Evolutionary conservation across 768 basidiomycete species (phyloP), one percentile per base, ranked within the genome.

Genomic region (Pholiota molesta): DNA sequence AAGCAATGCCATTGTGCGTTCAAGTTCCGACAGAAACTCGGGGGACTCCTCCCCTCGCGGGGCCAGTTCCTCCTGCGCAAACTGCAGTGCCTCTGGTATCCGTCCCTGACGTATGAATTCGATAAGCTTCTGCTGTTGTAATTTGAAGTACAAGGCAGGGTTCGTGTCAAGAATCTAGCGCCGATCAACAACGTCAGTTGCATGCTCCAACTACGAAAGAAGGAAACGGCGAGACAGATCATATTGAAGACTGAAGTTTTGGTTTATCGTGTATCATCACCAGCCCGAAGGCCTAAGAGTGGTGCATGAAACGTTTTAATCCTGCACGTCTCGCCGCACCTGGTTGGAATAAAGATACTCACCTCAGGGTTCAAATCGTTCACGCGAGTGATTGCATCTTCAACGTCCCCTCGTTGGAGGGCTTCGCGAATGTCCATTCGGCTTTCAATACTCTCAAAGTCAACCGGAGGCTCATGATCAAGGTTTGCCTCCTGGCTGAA

Each of bases 171-270:
- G 83, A 70, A 99, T 97, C 97, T 99, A 55, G 61, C 37, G 42
- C 60, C 57, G 52, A 70, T 35, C 21, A 62, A 49, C 57, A 62
- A 72, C 14, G 58, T 73, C 57, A 74, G 72, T 49, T 45, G 26
- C 55, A 37, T 44, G 29, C 62, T 55, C n/a, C 14, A 63, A 54
- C 6, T 49, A 8, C 3, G 42, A 44, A 59, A 58, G 59, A 64
- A 44, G 60, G 33, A 65, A 44, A 40, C 67, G 52, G 49, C 55
- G 19, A 65, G 54, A 59, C 68, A 61, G 78, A 83, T 94, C 92
- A 95, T 94, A 90, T 93, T 93, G 90, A 94, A 94, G 91, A 94
- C 92, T 92, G 91, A 92, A 93, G 90, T 89, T 90, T 89, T 87
- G 82, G 81, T 85, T 81, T 79, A 75, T 69, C 23, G 68, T 87